Conservation (phyloP, 352 stramenopile genomes). For the Phytophthora foliorum region DNA sequence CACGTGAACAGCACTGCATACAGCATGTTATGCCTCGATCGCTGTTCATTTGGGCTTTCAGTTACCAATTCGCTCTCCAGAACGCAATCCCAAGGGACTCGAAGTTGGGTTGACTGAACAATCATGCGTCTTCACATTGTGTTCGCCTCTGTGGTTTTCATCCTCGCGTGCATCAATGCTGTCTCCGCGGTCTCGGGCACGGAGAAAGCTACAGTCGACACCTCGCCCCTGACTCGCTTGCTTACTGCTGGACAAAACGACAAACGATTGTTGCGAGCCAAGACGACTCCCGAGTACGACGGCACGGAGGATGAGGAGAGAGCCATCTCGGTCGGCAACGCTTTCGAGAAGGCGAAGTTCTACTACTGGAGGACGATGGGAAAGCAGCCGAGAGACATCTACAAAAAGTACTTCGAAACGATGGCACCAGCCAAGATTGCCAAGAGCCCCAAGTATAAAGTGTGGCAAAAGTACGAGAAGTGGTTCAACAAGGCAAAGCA, state of each 20-base stretch:
- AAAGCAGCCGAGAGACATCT: not conserved
- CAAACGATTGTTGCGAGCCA: not conserved
- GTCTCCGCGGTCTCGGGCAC: not conserved
- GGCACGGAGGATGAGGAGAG: not conserved
- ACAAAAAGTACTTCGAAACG: not conserved
- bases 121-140: not conserved
- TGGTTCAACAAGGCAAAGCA: not conserved
- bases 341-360: constrained; percentile 2
- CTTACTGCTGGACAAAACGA: not conserved
- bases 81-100: not conserved
- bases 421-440: not conserved
- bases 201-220: not conserved
- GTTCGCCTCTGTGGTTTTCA: not conserved
- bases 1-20: too few species aligned
- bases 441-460: not conserved
- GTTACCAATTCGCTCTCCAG: not conserved
- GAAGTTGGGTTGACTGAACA: not conserved
- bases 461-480: not conserved
- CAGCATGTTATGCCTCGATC: too few species aligned
- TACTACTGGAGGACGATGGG: constrained; percentile 2
- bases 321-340: not conserved
- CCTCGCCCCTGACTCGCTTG: not conserved
- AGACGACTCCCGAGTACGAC: not conserved
- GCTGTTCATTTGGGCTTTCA: not conserved
- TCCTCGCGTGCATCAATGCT: not conserved